phyloP scores from a whole-genome alignment of 2,329 filamentous ascomycete genomes.

The Colletotrichum phormii region DNA sequence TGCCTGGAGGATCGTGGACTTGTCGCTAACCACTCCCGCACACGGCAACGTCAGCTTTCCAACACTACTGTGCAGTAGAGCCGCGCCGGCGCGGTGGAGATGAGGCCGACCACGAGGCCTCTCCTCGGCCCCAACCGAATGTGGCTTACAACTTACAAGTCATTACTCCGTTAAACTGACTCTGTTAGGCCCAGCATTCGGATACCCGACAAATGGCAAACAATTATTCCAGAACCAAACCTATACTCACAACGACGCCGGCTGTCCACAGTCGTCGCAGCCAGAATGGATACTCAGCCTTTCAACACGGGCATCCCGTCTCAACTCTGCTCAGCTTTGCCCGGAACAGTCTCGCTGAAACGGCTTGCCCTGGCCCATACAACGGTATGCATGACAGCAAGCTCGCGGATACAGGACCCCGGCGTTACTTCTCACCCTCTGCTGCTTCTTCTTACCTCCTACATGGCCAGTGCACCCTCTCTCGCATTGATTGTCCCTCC shows the following conservation, averaged over 20 bases:
- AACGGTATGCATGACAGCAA: conserved; percentile 31
- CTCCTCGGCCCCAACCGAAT: neutral
- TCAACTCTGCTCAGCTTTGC: conserved; percentile 23
- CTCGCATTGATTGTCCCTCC: conserved; percentile 18
- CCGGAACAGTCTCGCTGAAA: conserved; percentile 32
- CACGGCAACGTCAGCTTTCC: conserved; percentile 9
- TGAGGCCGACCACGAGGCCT: conserved; percentile 1
- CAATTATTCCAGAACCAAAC: neutral
- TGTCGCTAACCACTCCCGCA: conserved; percentile 5
- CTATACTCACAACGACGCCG: neutral
- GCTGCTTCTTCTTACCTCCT: conserved; percentile 18
- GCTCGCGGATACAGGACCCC: conserved; percentile 4
- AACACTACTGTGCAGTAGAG: neutral
- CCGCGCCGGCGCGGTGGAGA: neutral
- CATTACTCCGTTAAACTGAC: neutral
- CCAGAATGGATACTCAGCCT: conserved; percentile 23
- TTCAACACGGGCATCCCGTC: conserved; percentile 25
- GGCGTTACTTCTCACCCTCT: neutral
- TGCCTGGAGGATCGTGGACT: neutral
- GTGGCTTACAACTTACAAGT: conserved; percentile 9
- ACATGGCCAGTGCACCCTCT: conserved; percentile 17
- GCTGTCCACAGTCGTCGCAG: conserved; percentile 4
- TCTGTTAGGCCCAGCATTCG: neutral
- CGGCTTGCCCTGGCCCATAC: conserved; percentile 13
- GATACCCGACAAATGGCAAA: neutral